phyloP scores from a whole-genome alignment of 1,284 basidiomycete genomes.

The Ceratobasidium sp. region DNA sequence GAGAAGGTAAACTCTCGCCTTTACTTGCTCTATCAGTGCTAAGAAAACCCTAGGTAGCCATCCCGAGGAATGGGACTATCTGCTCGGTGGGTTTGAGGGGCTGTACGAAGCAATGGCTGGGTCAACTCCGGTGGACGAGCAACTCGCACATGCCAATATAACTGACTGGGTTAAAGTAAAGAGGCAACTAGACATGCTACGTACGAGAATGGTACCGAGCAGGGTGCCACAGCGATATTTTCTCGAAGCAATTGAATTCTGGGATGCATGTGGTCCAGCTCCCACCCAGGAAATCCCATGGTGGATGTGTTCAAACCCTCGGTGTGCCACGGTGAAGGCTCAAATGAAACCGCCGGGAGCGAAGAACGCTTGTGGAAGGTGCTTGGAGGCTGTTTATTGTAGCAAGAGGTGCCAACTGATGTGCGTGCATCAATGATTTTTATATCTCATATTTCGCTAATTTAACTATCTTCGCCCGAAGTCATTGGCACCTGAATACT shows the following conservation, averaged over 20 bases:
- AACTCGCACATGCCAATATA: background rate
- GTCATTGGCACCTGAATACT: conserved; percentile 28
- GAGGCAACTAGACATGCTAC: background rate
- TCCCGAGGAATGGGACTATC: conserved; percentile 6
- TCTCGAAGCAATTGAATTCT: background rate
- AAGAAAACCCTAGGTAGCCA: background rate
- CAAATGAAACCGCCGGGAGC: background rate
- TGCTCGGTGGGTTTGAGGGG: background rate
- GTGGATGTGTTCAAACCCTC: conserved; percentile 17
- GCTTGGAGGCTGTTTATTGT: conserved; percentile 18
- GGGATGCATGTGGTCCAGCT: background rate
- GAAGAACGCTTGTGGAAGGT: background rate
- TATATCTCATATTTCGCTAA: too few species aligned
- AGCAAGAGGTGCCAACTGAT: conserved; percentile 28
- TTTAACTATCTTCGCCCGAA: background rate
- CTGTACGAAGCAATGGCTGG: background rate
- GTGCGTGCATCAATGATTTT: conserved; percentile 18
- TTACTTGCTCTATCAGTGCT: background rate
- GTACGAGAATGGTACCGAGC: background rate
- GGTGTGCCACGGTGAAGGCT: conserved; percentile 5
- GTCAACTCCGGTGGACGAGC: background rate
- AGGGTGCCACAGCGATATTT: background rate
- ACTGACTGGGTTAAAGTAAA: background rate
- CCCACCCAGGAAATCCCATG: background rate
- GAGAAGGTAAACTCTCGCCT: conserved; percentile 1